Evolutionary conservation across 1,139 yeast genomes (phyloP), one percentile per base, ranked within the genome.

Genomic region (Lodderomyces jiufengensis): DNA sequence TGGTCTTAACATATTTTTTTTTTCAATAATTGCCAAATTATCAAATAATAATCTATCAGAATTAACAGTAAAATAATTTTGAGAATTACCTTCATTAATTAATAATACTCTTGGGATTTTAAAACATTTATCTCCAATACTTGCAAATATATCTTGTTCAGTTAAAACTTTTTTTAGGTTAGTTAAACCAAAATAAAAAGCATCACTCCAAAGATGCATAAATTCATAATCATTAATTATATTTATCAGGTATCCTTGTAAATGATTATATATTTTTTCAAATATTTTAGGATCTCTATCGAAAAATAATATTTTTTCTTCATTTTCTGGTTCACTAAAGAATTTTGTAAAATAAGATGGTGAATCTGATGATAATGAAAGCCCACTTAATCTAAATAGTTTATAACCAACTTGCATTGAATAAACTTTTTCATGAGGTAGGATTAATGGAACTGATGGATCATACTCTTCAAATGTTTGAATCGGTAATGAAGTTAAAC

Each of bases 301-400:
- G 34, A 88, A 76, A 48, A 77, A 79, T n/a, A 86, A 55, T 0
- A 70, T 65, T 31, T 73, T 74, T 15, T 63, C 68, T 14, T 51
- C 54, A 46, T 69, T 70, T 2, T 48, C 66, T 24, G 54, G 51
- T 12, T 56, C 48, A 2, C 40, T 34, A 45, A 78, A 78, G 54
- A 56, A 78, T 14, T 60, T 53, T 11, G 84, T 76, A 54, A 78
- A 78, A 50, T 76, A 77, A 2, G 83, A 77, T 3, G 84, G 84
- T 2, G 76, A 80, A 59, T 87, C 97, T 1, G 86, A 84, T 16
- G 90, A 83, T 29, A 88, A 58, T 4, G 95, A 86, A 1, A 92
- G 88, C 1, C 96, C 97, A 52, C 92, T 81, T 23, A 78, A 45
- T 25, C 68, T 63, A 54, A 77, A 83, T 25, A 73, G 46, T 44